These are phyloP conservation scores for Phylloporus sp. DNA, from an alignment of 768 basidiomycete genomes.

Conservation along the genomic window DNA sequence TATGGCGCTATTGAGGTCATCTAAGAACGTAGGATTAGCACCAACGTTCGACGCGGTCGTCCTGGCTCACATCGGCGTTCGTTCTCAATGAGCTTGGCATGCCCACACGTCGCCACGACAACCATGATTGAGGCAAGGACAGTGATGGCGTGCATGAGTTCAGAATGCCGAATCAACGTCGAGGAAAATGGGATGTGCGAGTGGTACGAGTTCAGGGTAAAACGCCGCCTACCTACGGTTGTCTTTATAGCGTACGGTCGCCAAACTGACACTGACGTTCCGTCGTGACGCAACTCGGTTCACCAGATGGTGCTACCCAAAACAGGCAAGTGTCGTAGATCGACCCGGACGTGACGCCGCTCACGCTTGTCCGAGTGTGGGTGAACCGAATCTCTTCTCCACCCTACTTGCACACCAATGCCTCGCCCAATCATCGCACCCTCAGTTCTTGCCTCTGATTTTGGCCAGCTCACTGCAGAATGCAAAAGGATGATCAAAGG, in stretches of 20 bases:
- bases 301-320: background rate
- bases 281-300: too few relatives aligned
- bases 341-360: background rate
- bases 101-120: constrained; percentile 30
- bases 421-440: constrained; percentile 91
- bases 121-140: constrained; percentile 34
- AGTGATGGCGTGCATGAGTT: constrained; percentile 28
- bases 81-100: constrained; percentile 35
- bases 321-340: constrained; percentile 29
- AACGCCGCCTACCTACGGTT: background rate
- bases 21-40: constrained; percentile 6
- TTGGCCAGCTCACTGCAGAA: constrained; percentile 91
- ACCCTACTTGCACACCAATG: constrained; percentile 42
- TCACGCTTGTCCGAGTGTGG: constrained; percentile 5
- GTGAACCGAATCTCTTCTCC: constrained; percentile 6
- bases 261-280: background rate
- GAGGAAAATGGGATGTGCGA: background rate
- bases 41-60: background rate
- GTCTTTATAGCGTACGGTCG: background rate
- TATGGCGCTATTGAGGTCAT: constrained; percentile 36
- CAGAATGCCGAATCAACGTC: constrained; percentile 2
- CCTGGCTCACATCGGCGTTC: constrained; percentile 41
- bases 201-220: background rate
- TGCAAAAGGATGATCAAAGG: constrained; percentile 94
- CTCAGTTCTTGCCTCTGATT: constrained; percentile 95